These are phyloP conservation scores for Oryza officinalis DNA, from an alignment of 176 grass and related monocot genomes.

Conservation along the genomic window DNA sequence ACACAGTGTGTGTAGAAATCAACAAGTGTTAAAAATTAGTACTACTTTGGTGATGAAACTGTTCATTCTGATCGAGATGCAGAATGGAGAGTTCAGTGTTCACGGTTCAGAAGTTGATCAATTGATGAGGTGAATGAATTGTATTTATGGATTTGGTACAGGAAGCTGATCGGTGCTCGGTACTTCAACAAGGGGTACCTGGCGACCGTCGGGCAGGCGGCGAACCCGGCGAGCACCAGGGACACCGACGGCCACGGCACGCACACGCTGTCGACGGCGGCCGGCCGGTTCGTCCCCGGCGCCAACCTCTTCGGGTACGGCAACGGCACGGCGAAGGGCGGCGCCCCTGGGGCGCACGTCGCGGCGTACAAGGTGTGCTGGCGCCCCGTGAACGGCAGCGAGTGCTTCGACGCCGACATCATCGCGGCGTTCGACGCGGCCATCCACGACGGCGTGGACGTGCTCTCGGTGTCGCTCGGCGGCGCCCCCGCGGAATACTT, in stretches of 20 bases:
- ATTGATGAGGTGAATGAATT: neutral
- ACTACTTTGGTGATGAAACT: neutral
- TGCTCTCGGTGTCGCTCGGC: constrained; percentile 85
- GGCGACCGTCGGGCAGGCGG: constrained; percentile 29
- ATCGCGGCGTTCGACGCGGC: constrained; percentile 77
- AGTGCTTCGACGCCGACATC: constrained; percentile 94
- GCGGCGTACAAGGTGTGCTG: constrained; percentile 98
- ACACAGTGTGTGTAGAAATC: no score
- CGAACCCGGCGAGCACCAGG: constrained; percentile 37
- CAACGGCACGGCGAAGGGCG: constrained; percentile 89
- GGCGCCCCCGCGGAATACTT: constrained; percentile 58
- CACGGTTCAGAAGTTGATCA: neutral
- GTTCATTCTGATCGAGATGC: constrained; percentile 2
- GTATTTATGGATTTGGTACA: neutral
- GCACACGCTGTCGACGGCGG: constrained; percentile 93
- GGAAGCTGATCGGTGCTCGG: constrained; percentile 80
- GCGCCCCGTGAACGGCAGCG: constrained; percentile 76
- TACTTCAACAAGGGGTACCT: constrained; percentile 89
- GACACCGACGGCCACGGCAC: constrained; percentile 90
- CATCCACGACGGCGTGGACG: constrained; percentile 85
- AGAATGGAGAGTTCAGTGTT: neutral
- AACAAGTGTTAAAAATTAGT: no score
- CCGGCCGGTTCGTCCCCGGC: constrained; percentile 52
- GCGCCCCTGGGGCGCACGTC: constrained; percentile 54
- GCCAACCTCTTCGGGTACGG: constrained; percentile 75